These are phyloP conservation scores for Xylaria scruposa DNA, from an alignment of 495 filamentous ascomycete species.

Conservation along the genomic window DNA sequence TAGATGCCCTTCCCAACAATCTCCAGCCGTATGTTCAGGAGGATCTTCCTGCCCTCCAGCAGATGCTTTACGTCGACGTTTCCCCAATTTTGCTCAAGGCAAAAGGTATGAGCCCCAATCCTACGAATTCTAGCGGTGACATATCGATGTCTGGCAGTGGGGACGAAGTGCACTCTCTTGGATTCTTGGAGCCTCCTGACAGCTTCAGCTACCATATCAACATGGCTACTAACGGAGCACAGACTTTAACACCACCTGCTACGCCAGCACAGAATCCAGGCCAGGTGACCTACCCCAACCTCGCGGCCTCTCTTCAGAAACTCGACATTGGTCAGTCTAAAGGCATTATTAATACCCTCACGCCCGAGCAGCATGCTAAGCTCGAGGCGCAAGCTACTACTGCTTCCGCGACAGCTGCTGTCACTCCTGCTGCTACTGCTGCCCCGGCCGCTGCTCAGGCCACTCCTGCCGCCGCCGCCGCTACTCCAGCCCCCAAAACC, in stretches of 20 bases:
- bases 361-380: not conserved
- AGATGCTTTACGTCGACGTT: not conserved
- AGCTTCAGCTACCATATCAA: not conserved
- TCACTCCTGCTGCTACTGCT: no score
- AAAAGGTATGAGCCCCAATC: not conserved
- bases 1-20: conserved; percentile 17
- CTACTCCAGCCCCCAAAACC: no score
- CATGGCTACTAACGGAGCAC: not conserved
- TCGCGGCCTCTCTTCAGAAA: not conserved
- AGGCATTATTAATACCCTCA: not conserved
- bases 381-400: not conserved
- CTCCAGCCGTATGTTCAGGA: not conserved
- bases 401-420: not conserved
- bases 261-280: not conserved
- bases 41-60: not conserved
- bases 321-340: not conserved
- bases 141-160: not conserved
- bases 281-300: not conserved
- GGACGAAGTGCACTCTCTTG: not conserved
- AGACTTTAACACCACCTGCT: no score
- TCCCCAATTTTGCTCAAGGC: not conserved
- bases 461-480: no score
- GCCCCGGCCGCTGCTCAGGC: no score
- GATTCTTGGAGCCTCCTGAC: not conserved
- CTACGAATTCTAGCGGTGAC: not conserved